A percentile compares a stretch with the other conserved stretches of the same genome.
phyloP scores from a whole-genome alignment of 2,329 filamentous ascomycete species.

The Aspergillus phoenicis region DNA sequence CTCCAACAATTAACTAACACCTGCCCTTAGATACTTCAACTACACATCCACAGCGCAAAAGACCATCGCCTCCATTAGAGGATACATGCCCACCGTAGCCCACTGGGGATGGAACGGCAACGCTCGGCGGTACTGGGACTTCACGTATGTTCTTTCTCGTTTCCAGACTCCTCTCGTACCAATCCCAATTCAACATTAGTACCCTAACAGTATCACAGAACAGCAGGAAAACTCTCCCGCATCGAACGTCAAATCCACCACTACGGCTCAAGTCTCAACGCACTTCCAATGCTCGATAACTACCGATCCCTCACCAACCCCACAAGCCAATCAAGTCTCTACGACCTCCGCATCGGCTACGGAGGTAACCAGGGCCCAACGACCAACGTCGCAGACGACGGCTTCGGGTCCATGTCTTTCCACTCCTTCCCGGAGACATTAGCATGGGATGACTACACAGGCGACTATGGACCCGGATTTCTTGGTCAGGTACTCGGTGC shows the following conservation, averaged over 20 bases:
- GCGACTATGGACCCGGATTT: slow-evolving; percentile 61
- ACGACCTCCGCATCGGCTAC: slow-evolving; percentile 58
- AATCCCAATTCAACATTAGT: too few relatives aligned
- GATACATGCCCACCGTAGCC: slow-evolving; percentile 59
- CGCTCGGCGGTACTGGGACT: slow-evolving; percentile 64
- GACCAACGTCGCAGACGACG: slow-evolving; percentile 58
- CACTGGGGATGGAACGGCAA: slow-evolving; percentile 68
- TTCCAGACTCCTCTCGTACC: too few relatives aligned
- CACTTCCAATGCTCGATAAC: slow-evolving; percentile 56
- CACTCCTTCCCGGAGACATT: slow-evolving; percentile 61
- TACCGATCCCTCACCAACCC: slow-evolving; percentile 43
- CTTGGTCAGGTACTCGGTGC: slow-evolving; percentile 55
- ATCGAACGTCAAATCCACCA: slow-evolving; percentile 60
- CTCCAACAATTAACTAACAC: neutral
- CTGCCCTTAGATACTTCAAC: slow-evolving; percentile 49
- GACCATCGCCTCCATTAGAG: slow-evolving; percentile 58
- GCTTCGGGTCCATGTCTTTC: slow-evolving; percentile 59
- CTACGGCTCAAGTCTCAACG: slow-evolving; percentile 62
- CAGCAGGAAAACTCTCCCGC: slow-evolving; percentile 45
- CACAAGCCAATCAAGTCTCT: slow-evolving; percentile 48
- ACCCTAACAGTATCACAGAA: slow-evolving; percentile 25
- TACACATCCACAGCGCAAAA: slow-evolving; percentile 51
- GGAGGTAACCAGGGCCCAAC: slow-evolving; percentile 57
- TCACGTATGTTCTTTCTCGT: slow-evolving; percentile 34
- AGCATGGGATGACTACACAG: slow-evolving; percentile 59